Base-by-base conservation (phyloP, 2,329 filamentous ascomycete genomes). In the Sarocladium brachiariae region DNA sequence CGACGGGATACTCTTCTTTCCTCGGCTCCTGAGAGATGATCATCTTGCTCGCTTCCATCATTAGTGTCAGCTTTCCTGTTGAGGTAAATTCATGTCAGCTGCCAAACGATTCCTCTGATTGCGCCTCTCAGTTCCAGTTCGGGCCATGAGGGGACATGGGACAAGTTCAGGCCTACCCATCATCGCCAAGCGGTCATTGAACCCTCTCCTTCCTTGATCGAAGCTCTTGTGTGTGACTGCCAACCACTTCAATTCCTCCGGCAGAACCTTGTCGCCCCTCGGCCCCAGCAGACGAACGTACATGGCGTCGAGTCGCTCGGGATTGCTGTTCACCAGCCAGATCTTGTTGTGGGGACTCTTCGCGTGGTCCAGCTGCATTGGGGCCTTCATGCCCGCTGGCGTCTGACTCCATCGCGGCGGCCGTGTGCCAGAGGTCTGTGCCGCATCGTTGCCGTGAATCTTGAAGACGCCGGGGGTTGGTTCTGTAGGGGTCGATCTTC, bases 221-320 rank as follows among this genome's bases (percentile, higher is more conserved):
- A 96, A 97, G 70, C 90, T 96, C 80, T 97, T 97, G 69, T 97
- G 93, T 57, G 93, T 99, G 51, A 99, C 81, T 25, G 91, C 91
- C 62, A 97, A 74, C 93, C 93, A 99, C 72, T 96, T 97, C 55
- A 93, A 76, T 71, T 99, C 92, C 14, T 96, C 91, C 2, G 86
- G 84, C 52, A 99, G 75, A 65, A 93, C 66, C 59, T 78, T 80
- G 58, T 87, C 80, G 52, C 87, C 88, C 41, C 78, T 82, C 43
- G 74, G 74, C 5, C 91, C 92, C 51, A 97, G 71, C 58, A 97
- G 78, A 50, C 76, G 75, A 57, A 79, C 76, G 67, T 96, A 95
- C 67, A 89, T 86, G 46, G 79, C 74, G 65, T 97, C 86, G 51
- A 99, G 74, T 61, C 76, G 75, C 57, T 73, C 75, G 9, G 88